Evolutionary conservation across 208 protist genomes (phyloP), one percentile per base, ranked within the genome.

Genomic region (Trichomonas vaginalis): DNA sequence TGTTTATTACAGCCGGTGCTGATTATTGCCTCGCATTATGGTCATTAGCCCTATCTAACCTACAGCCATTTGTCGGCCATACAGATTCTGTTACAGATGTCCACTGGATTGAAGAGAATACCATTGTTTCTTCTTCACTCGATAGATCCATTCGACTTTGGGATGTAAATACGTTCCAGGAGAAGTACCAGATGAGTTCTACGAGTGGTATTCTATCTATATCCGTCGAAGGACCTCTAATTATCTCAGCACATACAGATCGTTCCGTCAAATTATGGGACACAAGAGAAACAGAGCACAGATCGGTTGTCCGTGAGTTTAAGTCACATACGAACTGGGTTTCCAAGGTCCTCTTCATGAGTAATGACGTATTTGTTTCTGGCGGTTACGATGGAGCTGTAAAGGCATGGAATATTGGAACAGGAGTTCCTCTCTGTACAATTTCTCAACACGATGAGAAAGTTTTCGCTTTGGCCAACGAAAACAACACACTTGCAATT

Each of bases 381-480:
- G 86, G 86, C 27, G 86, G 86, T n/a, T 92, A 92, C 45, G 86
- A 92, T 92, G 86, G 86, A 12, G 86, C 86, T 35, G 86, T 92
- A 15, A 92, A 92, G 15, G 42, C 27, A 17, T 92, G 86, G 86
- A 92, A 92, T 92, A 92, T 92, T 27, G 86, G 86, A 48, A 92
- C 86, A 39, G n/a, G 46, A 15, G 45, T 92, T 39, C 86, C 86
- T 40, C 45, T 92, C 17, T 48, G 21, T 32, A 92, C 86, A 48
- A 92, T 92, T 9, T 48, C 86, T 27, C 86, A 92, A 47, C 86
- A 92, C 51, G 86, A 92, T 92, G 86, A 92, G 46, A 92, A 92
- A 92, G 45, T 92, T 15, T 92, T 92, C 17, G 21, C 86, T 56
- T 4, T 92, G 8, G 86, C 17, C 4, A 27, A 3, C 14, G 27